Base-by-base conservation (phyloP, 345 rosid species). In the Firmiana major region DNA sequence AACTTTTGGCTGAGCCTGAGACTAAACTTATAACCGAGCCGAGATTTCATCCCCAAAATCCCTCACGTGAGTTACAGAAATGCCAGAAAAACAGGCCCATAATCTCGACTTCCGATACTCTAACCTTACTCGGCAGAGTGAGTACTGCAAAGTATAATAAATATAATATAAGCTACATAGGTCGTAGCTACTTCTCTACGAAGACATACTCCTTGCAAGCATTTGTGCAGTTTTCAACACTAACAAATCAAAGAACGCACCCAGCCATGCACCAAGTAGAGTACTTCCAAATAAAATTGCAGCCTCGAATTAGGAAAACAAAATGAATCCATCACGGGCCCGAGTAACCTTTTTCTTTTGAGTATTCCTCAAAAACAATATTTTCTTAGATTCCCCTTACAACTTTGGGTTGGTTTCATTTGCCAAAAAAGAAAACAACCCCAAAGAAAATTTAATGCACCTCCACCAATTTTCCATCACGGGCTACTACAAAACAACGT, bases 401-500 rank as follows among this genome's bases (percentile, higher is more conserved):
- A 31, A n/a, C 9, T 46, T 63, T 66, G 26, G 73, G 51, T 51
- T 51, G 42, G 19, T 49, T 46, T 75, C 48, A 6, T 16, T 31
- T 62, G 70, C 70, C 78, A 12, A 45, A 75, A 63, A 12, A 45
- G 63, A 63, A 75, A 64, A 64, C 34, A 21, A 75, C 17, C 24
- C 4, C 63, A 13, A 28, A 2, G 40, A 64, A 48, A 59, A 38
- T 65, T 72, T 34, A 81, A 43, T 63, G 72, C 62, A 13, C 48
- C 58, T 66, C 16, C 38, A 63, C 58, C 42, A 40, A 51, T 77
- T 40, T 57, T 59, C 80, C 74, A 43, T 88, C 92, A 89, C 92
- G 92, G 88, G 86, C 74, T 63, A 81, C 88, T 85, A 89, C 75
- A 78, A 82, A 79, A 85, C 90, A 85, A 82, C 86, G 51, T 74